These are phyloP conservation scores for Boletus edulis DNA, from an alignment of 768 basidiomycete species.

Conservation along the genomic window DNA sequence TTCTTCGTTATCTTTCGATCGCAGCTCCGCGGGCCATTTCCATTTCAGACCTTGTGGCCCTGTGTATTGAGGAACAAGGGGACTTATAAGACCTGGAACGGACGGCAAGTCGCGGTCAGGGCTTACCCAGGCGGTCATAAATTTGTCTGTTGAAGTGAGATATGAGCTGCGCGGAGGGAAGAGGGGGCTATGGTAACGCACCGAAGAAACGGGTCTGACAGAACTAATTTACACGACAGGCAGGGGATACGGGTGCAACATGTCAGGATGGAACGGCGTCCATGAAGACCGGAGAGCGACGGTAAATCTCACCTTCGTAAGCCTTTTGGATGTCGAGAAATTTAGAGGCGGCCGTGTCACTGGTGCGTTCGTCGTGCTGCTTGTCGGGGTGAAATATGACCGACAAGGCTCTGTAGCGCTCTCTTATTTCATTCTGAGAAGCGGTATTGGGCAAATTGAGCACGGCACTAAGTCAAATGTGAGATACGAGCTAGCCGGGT, in stretches of 20 bases:
- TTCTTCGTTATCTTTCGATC: conserved; percentile 45
- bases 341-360: conserved; percentile 57
- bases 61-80: conserved; percentile 13
- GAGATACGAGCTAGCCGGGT: not conserved
- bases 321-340: conserved; percentile 82
- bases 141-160: conserved; percentile 48
- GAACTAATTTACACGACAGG: conserved; percentile 39
- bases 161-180: conserved; percentile 4
- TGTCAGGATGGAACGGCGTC: not conserved
- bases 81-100: conserved; percentile 3
- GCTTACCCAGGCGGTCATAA: conserved; percentile 69
- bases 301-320: conserved; percentile 59
- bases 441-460: conserved; percentile 69
- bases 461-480: conserved; percentile 41
- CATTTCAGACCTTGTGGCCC: conserved; percentile 40
- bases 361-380: conserved; percentile 56
- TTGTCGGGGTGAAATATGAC: conserved; percentile 86
- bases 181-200: conserved; percentile 30
- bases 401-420: conserved; percentile 68
- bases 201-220: conserved; percentile 73
- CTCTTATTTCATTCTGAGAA: conserved; percentile 66
- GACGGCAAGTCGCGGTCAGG: conserved; percentile 5
- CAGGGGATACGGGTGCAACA: conserved; percentile 6
- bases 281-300: not conserved
- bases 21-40: conserved; percentile 45